phyloP scores from a whole-genome alignment of 2,329 filamentous ascomycete species.

The Fusarium liriodendri region DNA sequence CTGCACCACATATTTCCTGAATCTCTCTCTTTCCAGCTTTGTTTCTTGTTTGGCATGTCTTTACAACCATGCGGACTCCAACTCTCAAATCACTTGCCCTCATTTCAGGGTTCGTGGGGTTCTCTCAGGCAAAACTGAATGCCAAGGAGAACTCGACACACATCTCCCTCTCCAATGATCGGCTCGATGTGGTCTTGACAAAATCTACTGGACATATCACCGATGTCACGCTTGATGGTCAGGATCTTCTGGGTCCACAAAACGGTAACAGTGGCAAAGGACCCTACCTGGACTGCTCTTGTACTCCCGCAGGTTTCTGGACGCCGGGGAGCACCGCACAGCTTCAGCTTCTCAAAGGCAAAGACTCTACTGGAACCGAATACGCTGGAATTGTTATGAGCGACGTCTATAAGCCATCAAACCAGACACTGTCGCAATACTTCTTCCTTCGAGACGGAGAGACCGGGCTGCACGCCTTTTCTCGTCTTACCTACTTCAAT shows the following conservation, averaged over 20 bases:
- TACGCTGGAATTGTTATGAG: constrained; percentile 70
- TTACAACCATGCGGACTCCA: constrained; percentile 3
- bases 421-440: constrained; percentile 70
- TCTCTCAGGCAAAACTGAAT: constrained; percentile 5
- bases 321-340: constrained; percentile 64
- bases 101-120: background rate
- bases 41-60: background rate
- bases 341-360: constrained; percentile 56
- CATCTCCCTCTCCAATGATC: constrained; percentile 30
- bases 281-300: constrained; percentile 72
- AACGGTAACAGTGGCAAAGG: constrained; percentile 56
- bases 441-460: constrained; percentile 71
- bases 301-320: constrained; percentile 66
- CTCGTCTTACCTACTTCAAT: constrained; percentile 67
- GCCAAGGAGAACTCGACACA: constrained; percentile 34
- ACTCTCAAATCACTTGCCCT: constrained; percentile 1
- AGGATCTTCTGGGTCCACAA: constrained; percentile 60
- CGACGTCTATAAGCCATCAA: constrained; percentile 66
- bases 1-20: background rate
- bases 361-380: constrained; percentile 55
- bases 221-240: constrained; percentile 40
- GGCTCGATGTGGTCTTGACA: constrained; percentile 16
- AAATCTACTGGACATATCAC: constrained; percentile 33
- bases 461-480: constrained; percentile 70
- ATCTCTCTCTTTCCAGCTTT: fast-evolving